Base-by-base conservation (phyloP, 495 filamentous ascomycete species). In the Trichoderma gamsii region DNA sequence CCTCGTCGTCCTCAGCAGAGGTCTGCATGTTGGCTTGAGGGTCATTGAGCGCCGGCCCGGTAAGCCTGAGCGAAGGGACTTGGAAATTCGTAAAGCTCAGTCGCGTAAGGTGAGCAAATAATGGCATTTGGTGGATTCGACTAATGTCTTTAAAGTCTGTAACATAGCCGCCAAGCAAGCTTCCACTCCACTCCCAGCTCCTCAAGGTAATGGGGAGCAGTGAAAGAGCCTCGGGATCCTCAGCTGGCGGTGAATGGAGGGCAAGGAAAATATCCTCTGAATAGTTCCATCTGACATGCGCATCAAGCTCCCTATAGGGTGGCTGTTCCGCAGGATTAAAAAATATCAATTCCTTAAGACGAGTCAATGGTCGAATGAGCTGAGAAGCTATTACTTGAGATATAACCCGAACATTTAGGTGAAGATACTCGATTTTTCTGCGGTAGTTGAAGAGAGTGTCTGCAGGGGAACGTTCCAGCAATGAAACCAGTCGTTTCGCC, bases 111-210 rank as follows among this genome's bases (percentile, higher is more conserved):
- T 74, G 74, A 44, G 79, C 75, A 70, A 96, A 96, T 0, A 83
- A 72, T 6, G 81, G 76, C n/a, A 77, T 78, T n/a, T 74, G 63
- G 71, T 96, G 91, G 18, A 93, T 83, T 15, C 73, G 63, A 70
- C 95, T 90, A 18, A 93, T 84, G 13, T 41, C 46, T 15, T 65
- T 67, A 29, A 82, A 67, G 7, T 80, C 75, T 0, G 78, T 74
- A 13, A 89, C 73, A 49, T 84, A 73, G 38, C 80, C 77, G 11
- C 84, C 80, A 69, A 84, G 81, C 61, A 90, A 80, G n/a, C 87
- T 83, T 43, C 84, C 77, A 71, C 90, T 93, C 92, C 93, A 96
- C 41, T 86, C 87, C 90, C 90, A 97, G 66, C 82, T 86, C 41
- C 78, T 80, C 38, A 96, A 84, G 44, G 73, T 73, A 13, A 82